Evolutionary conservation across 192 early-diverging fungal species (phyloP), one percentile per base, ranked within the genome.

Genomic region (Diversispora epigaea): DNA sequence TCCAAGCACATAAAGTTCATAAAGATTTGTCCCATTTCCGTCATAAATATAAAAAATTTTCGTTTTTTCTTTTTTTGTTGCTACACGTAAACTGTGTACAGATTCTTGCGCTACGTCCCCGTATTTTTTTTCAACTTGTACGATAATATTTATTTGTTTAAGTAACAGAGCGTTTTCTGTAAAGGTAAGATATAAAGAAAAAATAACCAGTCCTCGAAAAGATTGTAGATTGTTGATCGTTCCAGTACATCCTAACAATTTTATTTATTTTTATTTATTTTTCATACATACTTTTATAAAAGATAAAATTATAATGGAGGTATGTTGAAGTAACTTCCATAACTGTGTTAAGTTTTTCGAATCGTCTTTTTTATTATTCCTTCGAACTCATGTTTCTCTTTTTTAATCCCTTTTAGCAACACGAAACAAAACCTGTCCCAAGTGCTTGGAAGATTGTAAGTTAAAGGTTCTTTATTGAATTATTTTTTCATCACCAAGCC

Each of bases 61-160:
- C 22, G 25, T 69, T 41, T 71, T 69, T 77, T 77, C 41, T 6
- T 66, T 50, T 17, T 11, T 76, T 68, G 19, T 76, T 75, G 22
- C 4, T 44, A 22, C 32, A 52, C 47, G 22, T 69, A 4, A 40
- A 69, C 55, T 72, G 70, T 72, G 70, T 57, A 55, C 54, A 55
- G 56, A 72, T 60, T 60, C 41, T 55, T 72, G 70, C 70, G 58
- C 70, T 14, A 72, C 55, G 32, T 70, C 17, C 25, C 52, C 45
- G 17, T 67, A 49, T 72, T 72, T 58, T 60, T n/a, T 72, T 58
- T 72, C 17, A 72, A 72, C 70, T 58, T 72, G 70, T 72, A 72
- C 70, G 70, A 72, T 72, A 72, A 14, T 72, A 72, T 72, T 72
- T 72, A 72, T 72, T 72, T 72, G 70, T 72, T 54, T 72, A 72